Base-by-base conservation (phyloP, 192 early-diverging fungal species). In the Entomortierella lignicola region DNA sequence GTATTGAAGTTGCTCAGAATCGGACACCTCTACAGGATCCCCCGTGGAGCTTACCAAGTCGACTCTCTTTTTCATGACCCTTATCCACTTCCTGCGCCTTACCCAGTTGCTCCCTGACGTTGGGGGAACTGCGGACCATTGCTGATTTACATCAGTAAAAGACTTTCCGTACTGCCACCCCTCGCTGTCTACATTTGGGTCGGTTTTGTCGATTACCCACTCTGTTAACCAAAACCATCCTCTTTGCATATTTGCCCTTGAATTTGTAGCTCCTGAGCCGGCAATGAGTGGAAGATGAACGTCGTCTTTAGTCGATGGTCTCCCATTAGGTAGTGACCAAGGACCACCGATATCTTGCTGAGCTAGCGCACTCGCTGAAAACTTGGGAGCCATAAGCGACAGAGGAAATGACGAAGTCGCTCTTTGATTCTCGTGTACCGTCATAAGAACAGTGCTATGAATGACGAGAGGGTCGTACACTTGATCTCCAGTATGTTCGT, bases 201-300 rank as follows among this genome's bases (percentile, higher is more conserved):
- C 84, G 11, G 69, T 79, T 21, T 79, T 71, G 69, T 94, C 94
- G 29, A 93, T 75, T n/a, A 83, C 66, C 94, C 94, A 95, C 55
- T 95, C 94, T 13, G 89, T 91, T 23, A 94, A 50, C 94, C 94
- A 95, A 60, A 89, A 95, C 93, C 93, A 95, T 15, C 84, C 71
- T 29, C 64, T 62, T 32, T 66, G 55, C 25, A 51, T 60, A 30
- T 68, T 79, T 18, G 66, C 20, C 39, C 63, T 73, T 3, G 80
- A 25, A 56, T 51, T 55, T 21, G 60, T 39, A 17, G 55, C 48
- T 32, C 62, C 66, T 50, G 67, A 53, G 0, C 69, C 48, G 26
- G 64, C 13, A 0, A 59, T 69, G 1, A 61, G 52, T 7, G 92
- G 92, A 20, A 92, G 53, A 21, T 71, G 56, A 25, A 93, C 86